Base-by-base conservation (phyloP, 495 filamentous ascomycete species). In the Penicillium salamii region DNA sequence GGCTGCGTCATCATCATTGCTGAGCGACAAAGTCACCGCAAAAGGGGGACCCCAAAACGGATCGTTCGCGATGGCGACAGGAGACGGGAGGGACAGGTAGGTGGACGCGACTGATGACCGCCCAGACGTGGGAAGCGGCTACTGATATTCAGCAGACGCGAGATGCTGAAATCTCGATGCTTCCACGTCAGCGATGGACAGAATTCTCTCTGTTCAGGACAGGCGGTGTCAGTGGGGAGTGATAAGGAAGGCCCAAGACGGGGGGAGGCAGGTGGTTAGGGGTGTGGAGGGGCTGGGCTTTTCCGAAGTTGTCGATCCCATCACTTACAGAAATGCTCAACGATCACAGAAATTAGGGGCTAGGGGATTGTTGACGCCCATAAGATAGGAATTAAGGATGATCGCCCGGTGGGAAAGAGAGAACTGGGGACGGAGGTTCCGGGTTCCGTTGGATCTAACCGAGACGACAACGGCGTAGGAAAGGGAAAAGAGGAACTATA, bases 1-100 rank as follows among this genome's bases (percentile, higher is more conserved):
- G 78, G 71, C 65, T 84, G 83, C 60, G 78, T 76, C 74, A 89
- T 84, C 73, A 81, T 85, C 61, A 82, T 81, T 82, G 86, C 87
- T 80, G 80, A 80, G 52, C 59, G 49, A 64, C 62, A 59, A 62
- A 66, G 64, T 67, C 64, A 62, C 58, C 68, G 54, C 67, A 35
- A 53, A 63, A 54, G 55, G 55, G 59, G 31, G 41, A 65, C 58
- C 62, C 59, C 51, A 38, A 43, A 39, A 45, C 37, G 21, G n/a
- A 42, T 50, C 37, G 21, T 42, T 38, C 51, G 50, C 53, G 50
- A 56, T 48, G 29, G 48, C 50, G 55, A 58, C 33, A 47, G 28
- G 39, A 54, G 50, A 17, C 35, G 43, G 14, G 49, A 26, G 46
- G 53, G n/a, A 60, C 54, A 50, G 38, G 60, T 54, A 3, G 50